These are phyloP conservation scores for Biscutella laevigata DNA, from an alignment of 441 rosid genomes.

Conservation along the genomic window DNA sequence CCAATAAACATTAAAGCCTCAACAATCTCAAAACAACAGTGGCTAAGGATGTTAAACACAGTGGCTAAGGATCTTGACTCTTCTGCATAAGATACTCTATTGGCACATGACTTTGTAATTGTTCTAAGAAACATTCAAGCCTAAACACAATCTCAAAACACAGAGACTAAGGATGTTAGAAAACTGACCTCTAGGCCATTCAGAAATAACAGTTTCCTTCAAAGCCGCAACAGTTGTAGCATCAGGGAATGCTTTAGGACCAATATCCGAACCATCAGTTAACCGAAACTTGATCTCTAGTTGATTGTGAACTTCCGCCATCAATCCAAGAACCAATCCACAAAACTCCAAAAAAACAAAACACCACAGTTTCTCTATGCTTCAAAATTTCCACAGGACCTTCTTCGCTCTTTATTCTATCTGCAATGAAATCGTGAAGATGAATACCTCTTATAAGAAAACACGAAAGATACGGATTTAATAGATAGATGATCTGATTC, in stretches of 20 bases:
- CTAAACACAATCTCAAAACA: too few relatives aligned
- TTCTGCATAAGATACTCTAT: background rate
- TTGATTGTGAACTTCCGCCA: constrained; percentile 72
- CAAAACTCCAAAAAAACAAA: constrained; percentile 15
- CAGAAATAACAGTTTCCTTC: constrained; percentile 82
- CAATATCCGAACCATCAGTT: constrained; percentile 81
- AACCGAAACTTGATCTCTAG: constrained; percentile 85
- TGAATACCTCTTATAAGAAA: too few relatives aligned
- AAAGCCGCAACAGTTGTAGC: constrained; percentile 75
- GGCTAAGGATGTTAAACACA: too few relatives aligned
- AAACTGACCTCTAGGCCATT: constrained; percentile 82
- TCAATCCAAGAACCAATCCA: constrained; percentile 21
- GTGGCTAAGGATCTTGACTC: background rate
- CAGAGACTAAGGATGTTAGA: background rate
- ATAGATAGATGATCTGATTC: too few relatives aligned
- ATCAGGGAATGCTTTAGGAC: constrained; percentile 69
- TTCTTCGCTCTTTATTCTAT: background rate
- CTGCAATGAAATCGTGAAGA: too few relatives aligned
- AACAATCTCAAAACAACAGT: background rate
- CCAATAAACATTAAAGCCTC: background rate
- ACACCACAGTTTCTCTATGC: constrained; percentile 16
- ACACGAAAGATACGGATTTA: too few relatives aligned
- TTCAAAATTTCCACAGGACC: constrained; percentile 17
- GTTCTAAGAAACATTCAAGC: too few relatives aligned
- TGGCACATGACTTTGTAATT: background rate